Evolutionary conservation across 176 grass and related monocot species (phyloP), one percentile per base, ranked within the genome.

Genomic region (barley (Hordeum vulgare)): DNA sequence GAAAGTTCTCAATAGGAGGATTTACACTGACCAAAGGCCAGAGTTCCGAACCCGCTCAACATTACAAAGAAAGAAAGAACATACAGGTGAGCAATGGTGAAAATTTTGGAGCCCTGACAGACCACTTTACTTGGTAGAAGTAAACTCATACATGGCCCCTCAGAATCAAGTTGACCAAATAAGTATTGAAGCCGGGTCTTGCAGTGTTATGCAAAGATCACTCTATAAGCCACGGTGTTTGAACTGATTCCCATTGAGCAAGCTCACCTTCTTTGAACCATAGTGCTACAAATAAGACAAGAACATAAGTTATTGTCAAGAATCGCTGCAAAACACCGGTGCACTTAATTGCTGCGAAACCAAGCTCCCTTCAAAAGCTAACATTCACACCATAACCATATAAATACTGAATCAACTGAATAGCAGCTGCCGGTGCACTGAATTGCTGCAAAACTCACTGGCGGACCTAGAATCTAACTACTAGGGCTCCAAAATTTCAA

Each of bases 251-350:
- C 95, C 92, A 97, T 42, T 89, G 25, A 71, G 86, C 94, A 15
- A 97, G 26, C 80, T 97, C 95, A 0, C 82, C 79, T 82, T 94
- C 92, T 88, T 90, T 91, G 78, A 97, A 97, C 92, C 96, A 98
- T 15, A 98, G 62, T 39, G 79, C 96, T 98, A 78, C 74, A 83
- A 61, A 80, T 58, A 79, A 27, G 17, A 88, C 28, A 62, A 1
- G 13, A 53, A 8, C 8, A 70, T 57, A n/a, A 84, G 82, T 58
- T 71, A 49, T 29, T 47, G 42, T 33, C 58, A 34, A 13, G 28
- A 64, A 39, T 72, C 34, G 37, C 41, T 2, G 63, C 21, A 7
- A 7, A 53, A 59, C 28, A 56, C 28, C 15, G 62, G 74, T 10
- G 26, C 4, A 54, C 18, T 54, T 7, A 54, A 54, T 54, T 54